These are phyloP conservation scores for Sclerotinia spermophila DNA, from an alignment of 2,329 filamentous ascomycete species.

Conservation along the genomic window DNA sequence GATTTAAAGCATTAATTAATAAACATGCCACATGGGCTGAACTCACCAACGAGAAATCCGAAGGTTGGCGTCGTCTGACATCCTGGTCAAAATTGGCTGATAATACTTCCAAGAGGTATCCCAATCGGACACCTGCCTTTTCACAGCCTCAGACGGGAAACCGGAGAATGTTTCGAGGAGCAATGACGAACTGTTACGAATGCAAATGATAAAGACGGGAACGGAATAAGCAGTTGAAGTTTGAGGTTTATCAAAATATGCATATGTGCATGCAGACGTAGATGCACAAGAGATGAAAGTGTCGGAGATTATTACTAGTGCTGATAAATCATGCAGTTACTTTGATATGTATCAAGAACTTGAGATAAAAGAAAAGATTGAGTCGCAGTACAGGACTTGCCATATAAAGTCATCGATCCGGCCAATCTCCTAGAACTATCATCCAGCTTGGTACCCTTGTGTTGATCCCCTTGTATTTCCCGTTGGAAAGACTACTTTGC, in stretches of 20 bases:
- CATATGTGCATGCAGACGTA: neutral
- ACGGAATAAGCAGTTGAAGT: neutral
- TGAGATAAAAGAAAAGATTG: neutral
- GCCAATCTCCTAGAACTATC: neutral
- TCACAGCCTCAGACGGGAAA: constrained; percentile 7
- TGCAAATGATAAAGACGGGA: neutral
- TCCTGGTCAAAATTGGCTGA: constrained; percentile 1
- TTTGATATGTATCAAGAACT: neutral
- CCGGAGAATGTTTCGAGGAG: neutral
- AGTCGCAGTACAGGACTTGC: neutral
- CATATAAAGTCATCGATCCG: neutral
- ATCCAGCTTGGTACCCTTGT: neutral
- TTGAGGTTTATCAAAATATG: constrained; percentile 1
- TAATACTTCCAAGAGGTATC: neutral
- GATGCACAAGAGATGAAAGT: neutral
- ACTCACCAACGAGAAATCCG: neutral
- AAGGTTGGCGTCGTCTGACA: constrained; percentile 13
- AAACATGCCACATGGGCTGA: constrained; percentile 3
- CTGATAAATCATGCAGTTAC: neutral
- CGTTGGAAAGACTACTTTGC: constrained; percentile 1
- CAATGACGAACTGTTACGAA: neutral
- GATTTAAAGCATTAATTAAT: neutral
- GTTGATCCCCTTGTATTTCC: neutral
- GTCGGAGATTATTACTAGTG: neutral
- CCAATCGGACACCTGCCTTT: neutral